These are phyloP conservation scores for Centaurea solstitialis DNA, from an alignment of 129 eudicot genomes.

Conservation along the genomic window DNA sequence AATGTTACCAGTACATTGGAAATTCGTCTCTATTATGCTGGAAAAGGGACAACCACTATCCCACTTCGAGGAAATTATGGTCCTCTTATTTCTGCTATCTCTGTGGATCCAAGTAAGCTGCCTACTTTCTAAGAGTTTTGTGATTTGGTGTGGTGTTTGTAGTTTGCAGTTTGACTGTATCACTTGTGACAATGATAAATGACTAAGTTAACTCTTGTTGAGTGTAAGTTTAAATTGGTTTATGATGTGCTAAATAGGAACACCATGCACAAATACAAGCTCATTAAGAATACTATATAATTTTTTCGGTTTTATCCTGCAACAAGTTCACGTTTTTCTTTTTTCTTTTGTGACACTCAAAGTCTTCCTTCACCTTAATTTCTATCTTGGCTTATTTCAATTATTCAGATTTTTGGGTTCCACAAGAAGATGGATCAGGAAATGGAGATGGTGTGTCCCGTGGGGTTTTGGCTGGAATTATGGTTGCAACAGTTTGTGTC, in stretches of 20 bases:
- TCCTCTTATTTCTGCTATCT: conserved; percentile 84
- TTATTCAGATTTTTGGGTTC: conserved; percentile 39
- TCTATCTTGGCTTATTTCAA: background rate
- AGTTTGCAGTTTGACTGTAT: background rate
- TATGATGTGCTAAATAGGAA: background rate
- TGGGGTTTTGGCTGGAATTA: conserved; percentile 54
- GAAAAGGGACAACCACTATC: conserved; percentile 64
- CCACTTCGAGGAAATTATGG: conserved; percentile 75
- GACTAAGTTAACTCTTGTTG: background rate
- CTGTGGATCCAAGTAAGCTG: conserved; percentile 60
- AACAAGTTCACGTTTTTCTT: background rate
- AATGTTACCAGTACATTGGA: conserved; percentile 42
- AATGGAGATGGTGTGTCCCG: conserved; percentile 43
- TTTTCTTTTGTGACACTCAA: background rate
- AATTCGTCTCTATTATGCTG: conserved; percentile 79
- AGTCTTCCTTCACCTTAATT: background rate
- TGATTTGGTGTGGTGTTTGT: conserved; percentile 1
- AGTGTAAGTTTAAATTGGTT: background rate
- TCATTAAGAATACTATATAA: background rate
- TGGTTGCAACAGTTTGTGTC: conserved; percentile 37
- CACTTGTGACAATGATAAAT: background rate
- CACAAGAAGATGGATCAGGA: conserved; percentile 26
- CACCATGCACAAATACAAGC: background rate
- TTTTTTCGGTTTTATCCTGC: background rate
- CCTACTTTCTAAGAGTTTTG: background rate